Percentiles rank a stretch among this genome's conserved stretches.
phyloP scores from a whole-genome alignment of 352 stramenopile genomes.

The Phytophthora melonis region DNA sequence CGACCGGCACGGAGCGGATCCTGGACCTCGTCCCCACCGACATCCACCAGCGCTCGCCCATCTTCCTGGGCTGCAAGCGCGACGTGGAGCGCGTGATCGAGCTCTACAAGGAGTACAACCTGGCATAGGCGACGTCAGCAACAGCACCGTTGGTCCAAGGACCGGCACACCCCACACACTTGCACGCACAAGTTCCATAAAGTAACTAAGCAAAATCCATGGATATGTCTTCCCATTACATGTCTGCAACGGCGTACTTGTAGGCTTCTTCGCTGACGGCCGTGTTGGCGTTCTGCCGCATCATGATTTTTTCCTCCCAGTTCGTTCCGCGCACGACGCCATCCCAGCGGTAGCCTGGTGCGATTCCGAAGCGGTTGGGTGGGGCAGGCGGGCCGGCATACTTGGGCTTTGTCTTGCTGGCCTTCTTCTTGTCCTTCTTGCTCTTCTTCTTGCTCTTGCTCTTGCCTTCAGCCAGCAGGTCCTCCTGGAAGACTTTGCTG shows the following conservation, averaged over 20 bases:
- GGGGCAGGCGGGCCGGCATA: slow-evolving; percentile 79
- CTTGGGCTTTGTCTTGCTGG: slow-evolving; percentile 55
- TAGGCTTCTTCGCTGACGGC: slow-evolving; percentile 81
- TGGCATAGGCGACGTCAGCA: slow-evolving; percentile 37
- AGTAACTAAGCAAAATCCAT: slow-evolving; percentile 38
- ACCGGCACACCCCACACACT: background rate
- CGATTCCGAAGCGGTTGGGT: slow-evolving; percentile 91
- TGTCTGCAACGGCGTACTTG: slow-evolving; percentile 83
- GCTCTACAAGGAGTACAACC: slow-evolving; percentile 69
- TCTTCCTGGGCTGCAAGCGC: slow-evolving; percentile 96
- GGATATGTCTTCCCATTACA: slow-evolving; percentile 51
- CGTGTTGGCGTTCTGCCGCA: slow-evolving; percentile 71
- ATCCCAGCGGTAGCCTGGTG: slow-evolving; percentile 98
- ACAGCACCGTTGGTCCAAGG: background rate
- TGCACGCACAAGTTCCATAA: slow-evolving; percentile 31
- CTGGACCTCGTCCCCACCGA: slow-evolving; percentile 94
- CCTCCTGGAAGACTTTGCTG: slow-evolving; percentile 79
- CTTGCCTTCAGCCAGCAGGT: slow-evolving; percentile 47
- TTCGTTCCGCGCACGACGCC: slow-evolving; percentile 96
- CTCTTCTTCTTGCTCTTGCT: slow-evolving; percentile 44
- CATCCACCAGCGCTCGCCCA: slow-evolving; percentile 98
- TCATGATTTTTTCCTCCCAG: slow-evolving; percentile 95
- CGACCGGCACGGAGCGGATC: slow-evolving; percentile 94
- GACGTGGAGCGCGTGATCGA: slow-evolving; percentile 86
- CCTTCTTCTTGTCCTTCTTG: slow-evolving; percentile 57